A percentile compares a stretch with the other conserved stretches of the same genome.
Conservation (phyloP, 805 yeast species). For the Kluyveromyces siamensis region DNA sequence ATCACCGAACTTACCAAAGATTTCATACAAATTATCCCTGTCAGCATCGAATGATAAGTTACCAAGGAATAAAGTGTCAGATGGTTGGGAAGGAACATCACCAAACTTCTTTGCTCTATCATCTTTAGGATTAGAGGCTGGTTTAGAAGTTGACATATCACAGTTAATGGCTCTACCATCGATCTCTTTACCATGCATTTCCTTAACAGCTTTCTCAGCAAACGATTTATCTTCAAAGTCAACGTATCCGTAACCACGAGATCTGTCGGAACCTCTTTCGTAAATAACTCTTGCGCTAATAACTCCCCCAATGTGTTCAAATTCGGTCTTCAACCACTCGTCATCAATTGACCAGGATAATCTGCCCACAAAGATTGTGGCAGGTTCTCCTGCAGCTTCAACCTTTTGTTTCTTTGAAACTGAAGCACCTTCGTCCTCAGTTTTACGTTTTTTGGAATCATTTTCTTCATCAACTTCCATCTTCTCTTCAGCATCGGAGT, state of each 20-base stretch:
- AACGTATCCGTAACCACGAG: constrained; percentile 96
- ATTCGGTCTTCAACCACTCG: constrained; percentile 84
- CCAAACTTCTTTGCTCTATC: constrained; percentile 88
- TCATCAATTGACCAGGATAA: constrained; percentile 96
- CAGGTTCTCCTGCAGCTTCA: constrained; percentile 47
- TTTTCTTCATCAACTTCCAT: constrained; percentile 11
- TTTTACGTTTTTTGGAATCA: constrained; percentile 28
- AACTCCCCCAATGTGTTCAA: constrained; percentile 76
- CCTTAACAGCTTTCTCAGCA: constrained; percentile 81
- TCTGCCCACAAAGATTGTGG: constrained; percentile 93
- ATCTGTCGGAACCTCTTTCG: constrained; percentile 86
- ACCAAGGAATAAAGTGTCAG: constrained; percentile 94
- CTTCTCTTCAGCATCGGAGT: constrained; percentile 16
- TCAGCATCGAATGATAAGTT: constrained; percentile 87
- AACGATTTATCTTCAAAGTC: constrained; percentile 70
- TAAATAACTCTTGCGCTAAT: constrained; percentile 83
- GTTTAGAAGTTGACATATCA: constrained; percentile 83
- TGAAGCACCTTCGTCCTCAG: constrained; percentile 31
- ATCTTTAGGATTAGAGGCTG: constrained; percentile 44
- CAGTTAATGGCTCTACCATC: constrained; percentile 95
- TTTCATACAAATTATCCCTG: constrained; percentile 66
- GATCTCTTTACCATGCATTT: constrained; percentile 86
- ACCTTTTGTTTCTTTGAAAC: constrained; percentile 45
- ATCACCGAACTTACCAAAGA: constrained; percentile 71
- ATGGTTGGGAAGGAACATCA: constrained; percentile 83